Conservation (phyloP, 2,329 filamentous ascomycete species). For the Cladophialophora immunda region DNA sequence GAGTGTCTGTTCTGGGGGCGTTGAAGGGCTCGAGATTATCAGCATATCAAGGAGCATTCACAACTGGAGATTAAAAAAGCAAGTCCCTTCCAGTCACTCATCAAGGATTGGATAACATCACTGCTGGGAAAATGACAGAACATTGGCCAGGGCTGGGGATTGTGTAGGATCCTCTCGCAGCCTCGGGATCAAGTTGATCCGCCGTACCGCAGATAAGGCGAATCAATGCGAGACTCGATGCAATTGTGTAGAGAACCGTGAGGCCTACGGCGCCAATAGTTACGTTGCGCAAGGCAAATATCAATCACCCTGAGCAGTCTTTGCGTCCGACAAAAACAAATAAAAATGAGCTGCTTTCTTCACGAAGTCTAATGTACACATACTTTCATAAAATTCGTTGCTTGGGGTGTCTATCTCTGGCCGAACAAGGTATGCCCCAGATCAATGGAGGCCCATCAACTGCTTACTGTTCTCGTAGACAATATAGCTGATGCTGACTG, state of each 20-base stretch:
- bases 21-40: not conserved
- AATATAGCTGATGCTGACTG: slow-evolving; percentile 93
- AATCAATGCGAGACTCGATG: not conserved
- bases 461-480: slow-evolving; percentile 91
- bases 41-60: slow-evolving; percentile 24
- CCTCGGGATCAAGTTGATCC: slow-evolving; percentile 2
- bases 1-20: not conserved
- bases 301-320: not conserved
- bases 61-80: not conserved
- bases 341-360: not conserved
- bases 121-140: not conserved
- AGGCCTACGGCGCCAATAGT: too few species aligned
- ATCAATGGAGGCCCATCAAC: slow-evolving; percentile 61
- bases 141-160: not conserved
- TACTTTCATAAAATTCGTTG: not conserved
- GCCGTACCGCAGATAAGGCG: not conserved
- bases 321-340: not conserved
- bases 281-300: not conserved
- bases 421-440: not conserved
- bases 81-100: not conserved
- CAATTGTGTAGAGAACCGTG: not conserved
- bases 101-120: not conserved
- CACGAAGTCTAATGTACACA: not conserved
- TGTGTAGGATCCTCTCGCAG: not conserved
- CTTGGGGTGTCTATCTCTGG: not conserved